Conservation (phyloP, 2,329 filamentous ascomycete genomes). For the Catunica adiposa region DNA sequence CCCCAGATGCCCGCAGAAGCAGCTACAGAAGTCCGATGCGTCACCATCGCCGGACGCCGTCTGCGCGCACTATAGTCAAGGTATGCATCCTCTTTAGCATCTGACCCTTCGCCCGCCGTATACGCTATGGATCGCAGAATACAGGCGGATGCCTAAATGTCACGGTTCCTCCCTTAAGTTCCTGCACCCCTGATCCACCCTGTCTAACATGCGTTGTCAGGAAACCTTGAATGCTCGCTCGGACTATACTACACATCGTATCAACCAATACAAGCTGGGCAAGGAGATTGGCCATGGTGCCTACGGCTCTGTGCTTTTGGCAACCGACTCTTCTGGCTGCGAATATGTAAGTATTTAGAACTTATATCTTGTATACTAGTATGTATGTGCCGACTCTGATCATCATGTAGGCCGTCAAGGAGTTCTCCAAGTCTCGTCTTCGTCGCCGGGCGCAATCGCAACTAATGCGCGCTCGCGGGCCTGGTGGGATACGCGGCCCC, state of each 20-base stretch:
- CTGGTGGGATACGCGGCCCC: constrained; percentile 24
- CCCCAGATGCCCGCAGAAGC: constrained; percentile 6
- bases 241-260: constrained; percentile 71
- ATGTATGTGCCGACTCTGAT: constrained; percentile 14
- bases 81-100: constrained; percentile 20
- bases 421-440: constrained; percentile 86
- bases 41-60: constrained; percentile 41
- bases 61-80: constrained; percentile 41
- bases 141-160: neutral
- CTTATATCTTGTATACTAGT: neutral
- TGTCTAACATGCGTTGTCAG: constrained; percentile 25
- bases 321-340: constrained; percentile 72
- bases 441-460: constrained; percentile 83
- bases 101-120: neutral
- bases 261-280: constrained; percentile 89
- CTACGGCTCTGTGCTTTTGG: constrained; percentile 83
- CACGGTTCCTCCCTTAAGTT: neutral
- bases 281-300: constrained; percentile 95
- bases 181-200: neutral
- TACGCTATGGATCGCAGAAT: neutral
- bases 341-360: constrained; percentile 67
- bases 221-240: constrained; percentile 85
- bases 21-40: constrained; percentile 31
- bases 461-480: constrained; percentile 45
- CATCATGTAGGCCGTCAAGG: constrained; percentile 64